Conservation (phyloP, 352 stramenopile species). For the Aphanomyces euteiches region DNA sequence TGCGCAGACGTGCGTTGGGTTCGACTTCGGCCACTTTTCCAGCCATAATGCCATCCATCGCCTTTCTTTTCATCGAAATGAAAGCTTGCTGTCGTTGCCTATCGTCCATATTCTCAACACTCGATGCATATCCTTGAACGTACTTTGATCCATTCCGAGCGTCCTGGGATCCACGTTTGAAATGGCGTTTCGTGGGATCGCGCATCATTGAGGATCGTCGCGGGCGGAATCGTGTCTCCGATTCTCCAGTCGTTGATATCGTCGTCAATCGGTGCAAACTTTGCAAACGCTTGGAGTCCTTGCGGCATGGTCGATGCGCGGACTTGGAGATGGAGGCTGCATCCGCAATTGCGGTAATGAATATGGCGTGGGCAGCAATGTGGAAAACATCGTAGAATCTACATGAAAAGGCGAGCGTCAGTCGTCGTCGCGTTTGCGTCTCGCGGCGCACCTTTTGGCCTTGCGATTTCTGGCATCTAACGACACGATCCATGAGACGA, state of each 20-base stretch:
- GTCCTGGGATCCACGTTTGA: neutral
- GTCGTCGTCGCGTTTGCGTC: too few relatives aligned
- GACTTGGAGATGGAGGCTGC: constrained; percentile 9
- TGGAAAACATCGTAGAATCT: constrained; percentile 58
- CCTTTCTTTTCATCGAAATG: constrained; percentile 40
- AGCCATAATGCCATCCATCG: constrained; percentile 55
- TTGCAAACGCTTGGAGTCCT: neutral
- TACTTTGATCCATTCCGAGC: neutral
- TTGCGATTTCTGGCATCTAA: constrained; percentile 28
- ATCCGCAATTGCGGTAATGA: constrained; percentile 49
- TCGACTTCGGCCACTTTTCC: constrained; percentile 52
- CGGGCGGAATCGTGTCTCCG: neutral
- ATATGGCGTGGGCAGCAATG: constrained; percentile 53
- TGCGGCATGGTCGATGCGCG: neutral
- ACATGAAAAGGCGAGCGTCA: neutral
- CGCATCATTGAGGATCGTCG: neutral
- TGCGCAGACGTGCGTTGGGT: constrained; percentile 42
- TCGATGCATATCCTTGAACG: neutral
- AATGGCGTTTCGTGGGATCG: neutral
- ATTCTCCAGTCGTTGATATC: neutral
- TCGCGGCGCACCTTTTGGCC: constrained; percentile 37
- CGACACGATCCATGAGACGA: neutral
- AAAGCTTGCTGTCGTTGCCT: constrained; percentile 17
- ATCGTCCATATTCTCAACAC: neutral
- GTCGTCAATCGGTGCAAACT: constrained; percentile 4